These are phyloP conservation scores for Angophora floribunda DNA, from an alignment of 345 rosid genomes.

Conservation along the genomic window DNA sequence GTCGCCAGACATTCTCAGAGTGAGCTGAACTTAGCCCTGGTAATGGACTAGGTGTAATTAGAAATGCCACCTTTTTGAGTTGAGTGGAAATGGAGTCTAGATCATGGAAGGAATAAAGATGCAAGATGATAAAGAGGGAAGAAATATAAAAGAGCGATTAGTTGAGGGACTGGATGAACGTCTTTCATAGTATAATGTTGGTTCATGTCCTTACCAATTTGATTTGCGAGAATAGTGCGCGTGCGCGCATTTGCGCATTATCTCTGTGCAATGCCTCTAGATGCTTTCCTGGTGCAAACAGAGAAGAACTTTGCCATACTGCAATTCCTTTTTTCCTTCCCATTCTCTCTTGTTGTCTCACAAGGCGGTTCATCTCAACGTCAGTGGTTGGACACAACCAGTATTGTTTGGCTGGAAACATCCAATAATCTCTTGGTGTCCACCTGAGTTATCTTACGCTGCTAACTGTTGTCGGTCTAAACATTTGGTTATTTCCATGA, in stretches of 20 bases:
- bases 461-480: not conserved
- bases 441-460: not conserved
- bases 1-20: not conserved
- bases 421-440: not conserved
- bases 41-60: not conserved
- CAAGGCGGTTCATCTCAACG: not conserved
- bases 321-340: not conserved
- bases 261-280: not conserved
- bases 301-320: not conserved
- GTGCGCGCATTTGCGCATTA: not conserved
- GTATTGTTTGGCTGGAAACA: not conserved
- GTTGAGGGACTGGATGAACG: not conserved
- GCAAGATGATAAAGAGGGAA: not conserved
- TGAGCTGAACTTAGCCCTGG: not conserved
- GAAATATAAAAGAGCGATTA: not conserved
- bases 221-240: not conserved
- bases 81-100: not conserved
- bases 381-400: not conserved
- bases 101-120: not conserved
- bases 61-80: not conserved
- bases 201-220: not conserved
- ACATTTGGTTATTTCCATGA: not conserved
- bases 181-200: not conserved
- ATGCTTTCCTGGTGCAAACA: not conserved
- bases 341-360: not conserved